phyloP scores from a whole-genome alignment of 768 basidiomycete species.

The Phlegmacium glaucopus region DNA sequence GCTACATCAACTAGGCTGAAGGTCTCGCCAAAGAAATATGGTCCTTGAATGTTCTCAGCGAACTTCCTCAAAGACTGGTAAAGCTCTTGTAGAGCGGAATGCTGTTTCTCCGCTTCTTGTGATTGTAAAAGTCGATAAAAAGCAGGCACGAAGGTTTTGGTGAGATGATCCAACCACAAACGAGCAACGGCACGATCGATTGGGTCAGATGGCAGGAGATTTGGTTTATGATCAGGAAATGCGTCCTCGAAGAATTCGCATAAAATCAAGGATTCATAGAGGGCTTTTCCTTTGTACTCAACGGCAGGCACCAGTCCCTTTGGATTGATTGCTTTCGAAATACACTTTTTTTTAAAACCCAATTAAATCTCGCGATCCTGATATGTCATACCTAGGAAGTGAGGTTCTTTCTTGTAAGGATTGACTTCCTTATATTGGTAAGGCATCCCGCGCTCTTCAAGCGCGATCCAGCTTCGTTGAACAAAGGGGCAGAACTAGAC shows the following conservation, averaged over 20 bases:
- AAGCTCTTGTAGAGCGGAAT: slow-evolving; percentile 24
- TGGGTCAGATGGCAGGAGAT: slow-evolving; percentile 51
- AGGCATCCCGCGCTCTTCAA: slow-evolving; percentile 63
- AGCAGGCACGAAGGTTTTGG: slow-evolving; percentile 49
- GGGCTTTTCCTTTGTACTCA: slow-evolving; percentile 48
- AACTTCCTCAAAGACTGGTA: slow-evolving; percentile 26
- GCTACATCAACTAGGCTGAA: slow-evolving; percentile 52
- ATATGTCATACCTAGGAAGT: slow-evolving; percentile 43
- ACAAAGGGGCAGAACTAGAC: slow-evolving; percentile 56
- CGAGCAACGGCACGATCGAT: slow-evolving; percentile 47
- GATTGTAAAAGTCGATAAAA: slow-evolving; percentile 47
- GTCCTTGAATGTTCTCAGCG: slow-evolving; percentile 37
- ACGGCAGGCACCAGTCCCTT: slow-evolving; percentile 64
- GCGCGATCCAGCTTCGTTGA: slow-evolving; percentile 60
- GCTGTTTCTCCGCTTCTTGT: slow-evolving; percentile 29
- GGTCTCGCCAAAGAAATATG: slow-evolving; percentile 54
- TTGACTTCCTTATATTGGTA: slow-evolving; percentile 70
- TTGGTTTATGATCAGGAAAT: slow-evolving; percentile 40
- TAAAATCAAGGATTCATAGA: slow-evolving; percentile 65
- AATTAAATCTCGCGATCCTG: not conserved
- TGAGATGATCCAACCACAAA: slow-evolving; percentile 55
- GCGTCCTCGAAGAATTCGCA: slow-evolving; percentile 68
- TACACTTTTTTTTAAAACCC: slow-evolving; percentile 20
- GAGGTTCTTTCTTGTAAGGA: slow-evolving; percentile 65
- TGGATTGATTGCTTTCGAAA: slow-evolving; percentile 48